Conservation (phyloP, 768 basidiomycete genomes). For the Russula foetens region DNA sequence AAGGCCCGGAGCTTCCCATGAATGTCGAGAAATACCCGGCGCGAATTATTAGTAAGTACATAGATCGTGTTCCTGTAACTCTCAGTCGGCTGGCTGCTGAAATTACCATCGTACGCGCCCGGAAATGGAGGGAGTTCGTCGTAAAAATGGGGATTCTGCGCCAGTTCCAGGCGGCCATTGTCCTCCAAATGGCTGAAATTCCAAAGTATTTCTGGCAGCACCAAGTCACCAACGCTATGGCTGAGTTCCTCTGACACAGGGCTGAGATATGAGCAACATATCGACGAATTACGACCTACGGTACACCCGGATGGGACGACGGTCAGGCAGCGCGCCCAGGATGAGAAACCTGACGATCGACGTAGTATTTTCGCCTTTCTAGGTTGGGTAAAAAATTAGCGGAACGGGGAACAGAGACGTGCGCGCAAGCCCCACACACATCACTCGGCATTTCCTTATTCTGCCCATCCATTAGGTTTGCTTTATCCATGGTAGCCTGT, state of each 20-base stretch:
- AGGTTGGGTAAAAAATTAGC: background rate
- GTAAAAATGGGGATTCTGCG: constrained; percentile 6
- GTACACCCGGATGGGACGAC: background rate
- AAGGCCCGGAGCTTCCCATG: background rate
- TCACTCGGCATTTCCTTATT: background rate
- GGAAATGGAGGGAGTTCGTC: background rate
- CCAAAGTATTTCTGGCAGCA: background rate
- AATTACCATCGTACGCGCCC: background rate
- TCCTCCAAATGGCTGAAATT: background rate
- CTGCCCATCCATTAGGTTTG: background rate
- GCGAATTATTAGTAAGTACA: background rate
- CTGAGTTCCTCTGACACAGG: background rate
- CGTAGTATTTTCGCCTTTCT: background rate
- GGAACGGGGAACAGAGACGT: background rate
- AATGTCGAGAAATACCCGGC: constrained; percentile 1
- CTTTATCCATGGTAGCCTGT: background rate
- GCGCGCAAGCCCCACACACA: background rate
- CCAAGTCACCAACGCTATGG: too few species aligned
- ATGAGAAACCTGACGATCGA: background rate
- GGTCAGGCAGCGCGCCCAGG: background rate
- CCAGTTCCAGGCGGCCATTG: background rate
- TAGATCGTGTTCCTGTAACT: background rate
- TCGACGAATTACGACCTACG: background rate
- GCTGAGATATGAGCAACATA: background rate
- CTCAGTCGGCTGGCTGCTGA: background rate